Percentiles rank a stretch among this genome's conserved stretches.
Evolutionary conservation across 192 early-diverging fungal genomes (phyloP).

Genomic region (Phlyctochytrium bullatum): DNA sequence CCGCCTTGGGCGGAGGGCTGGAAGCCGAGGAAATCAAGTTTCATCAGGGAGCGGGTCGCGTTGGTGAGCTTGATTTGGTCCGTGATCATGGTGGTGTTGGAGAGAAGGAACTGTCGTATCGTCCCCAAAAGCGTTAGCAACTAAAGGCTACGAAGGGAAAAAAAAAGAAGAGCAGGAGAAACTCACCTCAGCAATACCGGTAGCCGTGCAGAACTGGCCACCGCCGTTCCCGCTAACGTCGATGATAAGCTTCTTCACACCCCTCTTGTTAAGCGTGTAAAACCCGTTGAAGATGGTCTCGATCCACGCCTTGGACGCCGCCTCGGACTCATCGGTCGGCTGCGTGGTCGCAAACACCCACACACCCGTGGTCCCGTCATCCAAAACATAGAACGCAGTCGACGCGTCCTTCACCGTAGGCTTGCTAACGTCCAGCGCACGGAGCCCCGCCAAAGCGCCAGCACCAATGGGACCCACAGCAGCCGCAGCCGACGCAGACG

Average conservation of each 20-base stretch:
- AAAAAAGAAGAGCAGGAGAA: not conserved
- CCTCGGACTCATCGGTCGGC: not conserved
- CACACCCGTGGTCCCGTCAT: constrained; percentile 17
- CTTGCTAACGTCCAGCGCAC: no score
- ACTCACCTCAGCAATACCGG: no score
- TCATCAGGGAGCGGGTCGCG: no score
- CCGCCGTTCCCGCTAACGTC: constrained; percentile 35
- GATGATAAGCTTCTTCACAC: constrained; percentile 29
- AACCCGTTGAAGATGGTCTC: constrained; percentile 27
- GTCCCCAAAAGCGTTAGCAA: not conserved
- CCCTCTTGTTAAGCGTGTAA: constrained; percentile 17
- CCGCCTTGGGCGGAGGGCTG: not conserved
- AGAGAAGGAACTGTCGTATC: no score
- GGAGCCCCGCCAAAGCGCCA: no score
- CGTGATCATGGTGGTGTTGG: no score
- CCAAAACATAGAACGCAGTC: no score
- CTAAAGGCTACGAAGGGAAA: not conserved
- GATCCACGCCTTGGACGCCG: constrained; percentile 10
- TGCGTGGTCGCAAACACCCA: constrained; percentile 15
- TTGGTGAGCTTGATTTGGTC: no score
- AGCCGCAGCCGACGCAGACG: no score
- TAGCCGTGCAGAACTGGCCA: constrained; percentile 10
- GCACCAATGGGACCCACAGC: no score
- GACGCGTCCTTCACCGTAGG: no score
- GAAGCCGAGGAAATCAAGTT: not conserved